Base-by-base conservation (phyloP, 1,284 basidiomycete genomes). In the Malassezia furfur region DNA sequence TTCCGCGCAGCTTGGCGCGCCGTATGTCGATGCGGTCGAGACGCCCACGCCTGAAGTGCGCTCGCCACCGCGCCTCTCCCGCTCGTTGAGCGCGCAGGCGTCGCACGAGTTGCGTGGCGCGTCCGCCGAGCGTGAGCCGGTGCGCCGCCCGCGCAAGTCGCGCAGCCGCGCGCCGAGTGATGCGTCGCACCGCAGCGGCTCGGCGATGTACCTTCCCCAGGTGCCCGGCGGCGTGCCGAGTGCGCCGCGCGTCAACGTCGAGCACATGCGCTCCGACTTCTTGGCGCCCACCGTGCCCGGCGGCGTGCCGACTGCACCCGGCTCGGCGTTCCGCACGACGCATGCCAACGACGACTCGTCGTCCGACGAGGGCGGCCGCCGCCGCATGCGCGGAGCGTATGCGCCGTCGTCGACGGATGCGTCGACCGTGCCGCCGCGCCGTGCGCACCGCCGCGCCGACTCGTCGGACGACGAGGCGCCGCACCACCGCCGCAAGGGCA, bases 191-290 rank as follows among this genome's bases (percentile, higher is more conserved):
- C 15, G 21, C 25, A 31, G 36, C 3, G 35, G n/a, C 19, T 25
- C 17, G 22, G 19, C 34, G 0, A 15, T 36, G 37, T 53, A 56
- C 15, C 55, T 67, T 51, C 61, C 64, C 5, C 31, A 62, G n/a
- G 62, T 67, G 8, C 65, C 64, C n/a, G 58, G 58, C 17, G 66
- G 65, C 37, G 60, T 67, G 11, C 67, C 64, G 31, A 59, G 50
- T 19, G 66, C 68, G 10, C 66, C 68, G 15, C 47, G 43, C 34
- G 59, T 70, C 19, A 52, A 64, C 52, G 34, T 61, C 10, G 63
- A 58, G 30, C 64, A 68, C 31, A 66, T 58, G 9, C 56, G 62
- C 38, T 57, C 37, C 38, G 55, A 62, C 25, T 52, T 65, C 40
- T 60, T 57, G 8, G 57, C 59, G 25, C 55, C 55, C 17, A n/a